A percentile compares a stretch with the other conserved stretches of the same genome.
Evolutionary conservation across 1,284 basidiomycete genomes (phyloP).

Genomic region (Cryptococcus neoformans): DNA sequence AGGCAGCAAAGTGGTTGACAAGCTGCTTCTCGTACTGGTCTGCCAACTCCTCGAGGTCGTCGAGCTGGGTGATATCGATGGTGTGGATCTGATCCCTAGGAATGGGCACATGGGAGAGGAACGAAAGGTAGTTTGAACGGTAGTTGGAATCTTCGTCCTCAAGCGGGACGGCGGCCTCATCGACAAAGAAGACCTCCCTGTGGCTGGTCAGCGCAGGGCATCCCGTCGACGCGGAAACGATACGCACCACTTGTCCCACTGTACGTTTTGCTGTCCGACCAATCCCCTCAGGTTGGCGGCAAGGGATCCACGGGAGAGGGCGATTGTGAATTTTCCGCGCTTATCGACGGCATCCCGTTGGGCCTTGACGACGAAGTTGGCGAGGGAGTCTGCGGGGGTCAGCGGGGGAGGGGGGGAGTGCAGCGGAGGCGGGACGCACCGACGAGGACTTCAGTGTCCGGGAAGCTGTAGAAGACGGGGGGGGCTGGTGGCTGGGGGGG

Average conservation of each 20-base stretch:
- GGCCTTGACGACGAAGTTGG: conserved; percentile 81
- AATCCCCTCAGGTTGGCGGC: conserved; percentile 78
- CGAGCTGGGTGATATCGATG: conserved; percentile 69
- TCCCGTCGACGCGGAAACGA: not conserved
- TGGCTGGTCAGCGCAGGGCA: not conserved
- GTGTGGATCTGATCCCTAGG: conserved; percentile 71
- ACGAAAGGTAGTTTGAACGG: conserved; percentile 66
- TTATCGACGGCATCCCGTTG: conserved; percentile 91
- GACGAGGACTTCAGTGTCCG: conserved; percentile 58
- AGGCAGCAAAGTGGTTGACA: conserved; percentile 83
- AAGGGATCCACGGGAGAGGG: conserved; percentile 89
- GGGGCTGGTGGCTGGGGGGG: conserved; percentile 52
- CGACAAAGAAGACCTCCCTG: conserved; percentile 98
- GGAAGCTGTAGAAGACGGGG: conserved; percentile 76
- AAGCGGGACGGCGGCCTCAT: conserved; percentile 89
- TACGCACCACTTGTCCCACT: conserved; percentile 86
- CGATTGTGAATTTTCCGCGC: conserved; percentile 88
- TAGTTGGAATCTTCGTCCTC: conserved; percentile 81
- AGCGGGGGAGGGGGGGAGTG: not conserved
- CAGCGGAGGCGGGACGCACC: conserved; percentile 25
- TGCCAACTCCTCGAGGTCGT: conserved; percentile 74
- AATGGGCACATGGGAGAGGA: conserved; percentile 86
- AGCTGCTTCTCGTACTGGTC: conserved; percentile 94
- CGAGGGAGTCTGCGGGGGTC: conserved; percentile 58
- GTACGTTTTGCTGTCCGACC: conserved; percentile 67